A percentile compares a stretch with the other conserved stretches of the same genome.
Conservation (phyloP, 768 basidiomycete species). For the Hirschioporus abietinus region DNA sequence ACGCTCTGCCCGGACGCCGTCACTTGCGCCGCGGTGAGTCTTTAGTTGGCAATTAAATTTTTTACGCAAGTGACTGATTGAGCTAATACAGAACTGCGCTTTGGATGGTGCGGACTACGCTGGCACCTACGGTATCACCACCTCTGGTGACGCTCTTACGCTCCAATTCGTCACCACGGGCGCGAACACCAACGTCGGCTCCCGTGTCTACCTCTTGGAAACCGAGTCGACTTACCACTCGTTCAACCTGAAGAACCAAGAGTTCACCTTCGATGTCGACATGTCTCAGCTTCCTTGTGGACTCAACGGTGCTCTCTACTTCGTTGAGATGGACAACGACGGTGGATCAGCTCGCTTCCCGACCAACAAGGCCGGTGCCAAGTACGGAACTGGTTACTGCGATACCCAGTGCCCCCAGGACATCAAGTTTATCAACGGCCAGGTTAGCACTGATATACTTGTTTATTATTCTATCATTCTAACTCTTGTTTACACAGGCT, state of each 20-base stretch:
- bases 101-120: conserved; percentile 42
- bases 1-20: conserved; percentile 25
- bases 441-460: conserved; percentile 26
- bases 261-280: conserved; percentile 59
- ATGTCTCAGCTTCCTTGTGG: conserved; percentile 52
- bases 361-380: conserved; percentile 52
- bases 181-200: conserved; percentile 22
- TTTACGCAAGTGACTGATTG: not conserved
- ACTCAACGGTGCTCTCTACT: conserved; percentile 59
- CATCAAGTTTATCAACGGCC: conserved; percentile 55
- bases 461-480: not conserved
- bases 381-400: conserved; percentile 61
- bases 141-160: conserved; percentile 39
- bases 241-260: conserved; percentile 50
- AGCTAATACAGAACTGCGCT: conserved; percentile 23
- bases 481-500: conserved; percentile 15
- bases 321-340: conserved; percentile 54
- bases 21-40: conserved; percentile 20
- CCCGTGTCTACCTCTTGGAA: conserved; percentile 45
- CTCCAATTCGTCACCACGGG: conserved; percentile 42
- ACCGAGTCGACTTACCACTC: conserved; percentile 36
- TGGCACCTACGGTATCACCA: conserved; percentile 49
- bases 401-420: conserved; percentile 57
- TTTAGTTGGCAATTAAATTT: not conserved
- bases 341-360: conserved; percentile 45